Conservation (phyloP, 2,329 filamentous ascomycete genomes). For the Exophiala sp. region DNA sequence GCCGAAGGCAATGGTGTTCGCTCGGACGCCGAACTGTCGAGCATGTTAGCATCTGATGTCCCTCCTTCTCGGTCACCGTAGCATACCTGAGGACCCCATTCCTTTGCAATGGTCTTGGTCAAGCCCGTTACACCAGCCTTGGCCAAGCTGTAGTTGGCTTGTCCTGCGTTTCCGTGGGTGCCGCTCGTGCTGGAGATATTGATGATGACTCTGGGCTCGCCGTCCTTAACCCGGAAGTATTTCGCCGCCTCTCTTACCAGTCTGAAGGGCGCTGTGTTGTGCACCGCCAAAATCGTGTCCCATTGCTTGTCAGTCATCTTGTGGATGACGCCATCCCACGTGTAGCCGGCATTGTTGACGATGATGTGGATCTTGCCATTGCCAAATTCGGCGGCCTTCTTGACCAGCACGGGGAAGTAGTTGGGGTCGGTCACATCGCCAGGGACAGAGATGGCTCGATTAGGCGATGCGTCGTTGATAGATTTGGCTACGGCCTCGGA, state of each 20-base stretch:
- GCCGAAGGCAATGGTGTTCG: constrained; percentile 82
- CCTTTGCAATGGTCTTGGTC: constrained; percentile 85
- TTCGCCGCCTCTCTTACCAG: constrained; percentile 75
- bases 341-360: constrained; percentile 88
- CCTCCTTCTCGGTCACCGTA: background rate
- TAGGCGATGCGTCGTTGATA: constrained; percentile 62
- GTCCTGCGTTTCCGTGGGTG: constrained; percentile 83
- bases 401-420: constrained; percentile 70
- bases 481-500: constrained; percentile 62
- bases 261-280: constrained; percentile 82
- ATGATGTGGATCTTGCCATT: constrained; percentile 85
- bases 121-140: constrained; percentile 81
- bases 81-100: constrained; percentile 62
- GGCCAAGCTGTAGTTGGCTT: constrained; percentile 81
- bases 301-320: constrained; percentile 51
- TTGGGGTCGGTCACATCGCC: constrained; percentile 71
- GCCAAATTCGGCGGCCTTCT: constrained; percentile 74
- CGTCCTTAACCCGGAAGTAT: constrained; percentile 83
- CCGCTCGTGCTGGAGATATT: constrained; percentile 82
- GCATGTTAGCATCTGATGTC: background rate
- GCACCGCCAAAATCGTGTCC: constrained; percentile 77
- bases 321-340: constrained; percentile 89
- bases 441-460: constrained; percentile 66
- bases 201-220: constrained; percentile 72
- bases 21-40: constrained; percentile 73